Percentiles rank a stretch among this genome's conserved stretches.
These are phyloP conservation scores for Stereum hirsutum DNA, from an alignment of 1,284 basidiomycete species.

Conservation along the genomic window DNA sequence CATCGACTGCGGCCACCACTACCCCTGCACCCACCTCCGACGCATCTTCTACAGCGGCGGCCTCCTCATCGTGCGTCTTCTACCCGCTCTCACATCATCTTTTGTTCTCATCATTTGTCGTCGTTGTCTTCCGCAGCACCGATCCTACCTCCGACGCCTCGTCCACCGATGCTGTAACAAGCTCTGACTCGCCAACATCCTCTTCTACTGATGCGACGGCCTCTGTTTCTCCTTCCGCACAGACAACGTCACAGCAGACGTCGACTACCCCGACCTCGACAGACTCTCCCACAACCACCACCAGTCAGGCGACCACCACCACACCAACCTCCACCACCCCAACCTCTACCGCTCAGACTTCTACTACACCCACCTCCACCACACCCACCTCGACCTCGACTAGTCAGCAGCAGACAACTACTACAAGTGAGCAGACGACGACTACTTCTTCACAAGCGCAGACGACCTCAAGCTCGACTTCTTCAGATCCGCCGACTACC, in stretches of 20 bases:
- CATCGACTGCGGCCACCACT: not conserved
- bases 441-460: slow-evolving; percentile 4
- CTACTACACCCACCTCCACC: slow-evolving; percentile 5
- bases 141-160: not conserved
- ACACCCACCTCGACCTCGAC: slow-evolving; percentile 4
- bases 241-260: slow-evolving; percentile 3
- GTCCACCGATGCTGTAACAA: not conserved
- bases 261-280: slow-evolving; percentile 7
- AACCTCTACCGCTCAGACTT: slow-evolving; percentile 4
- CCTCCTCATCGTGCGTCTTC: not conserved
- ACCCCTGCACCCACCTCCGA: not conserved
- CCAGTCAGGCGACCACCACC: slow-evolving; percentile 6
- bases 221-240: slow-evolving; percentile 15
- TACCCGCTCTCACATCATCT: too few species aligned
- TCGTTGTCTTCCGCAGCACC: not conserved
- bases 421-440: too few species aligned
- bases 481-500: not conserved
- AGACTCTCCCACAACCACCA: slow-evolving; percentile 5
- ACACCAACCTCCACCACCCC: slow-evolving; percentile 3
- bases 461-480: slow-evolving; percentile 10
- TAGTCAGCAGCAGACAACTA: too few species aligned
- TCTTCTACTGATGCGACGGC: too few species aligned
- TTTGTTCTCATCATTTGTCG: not conserved
- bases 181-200: slow-evolving; percentile 1
- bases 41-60: not conserved